A percentile compares a stretch with the other conserved stretches of the same genome.
These are phyloP conservation scores for Diaporthe vaccinii DNA, from an alignment of 2,329 filamentous ascomycete species.

Conservation along the genomic window DNA sequence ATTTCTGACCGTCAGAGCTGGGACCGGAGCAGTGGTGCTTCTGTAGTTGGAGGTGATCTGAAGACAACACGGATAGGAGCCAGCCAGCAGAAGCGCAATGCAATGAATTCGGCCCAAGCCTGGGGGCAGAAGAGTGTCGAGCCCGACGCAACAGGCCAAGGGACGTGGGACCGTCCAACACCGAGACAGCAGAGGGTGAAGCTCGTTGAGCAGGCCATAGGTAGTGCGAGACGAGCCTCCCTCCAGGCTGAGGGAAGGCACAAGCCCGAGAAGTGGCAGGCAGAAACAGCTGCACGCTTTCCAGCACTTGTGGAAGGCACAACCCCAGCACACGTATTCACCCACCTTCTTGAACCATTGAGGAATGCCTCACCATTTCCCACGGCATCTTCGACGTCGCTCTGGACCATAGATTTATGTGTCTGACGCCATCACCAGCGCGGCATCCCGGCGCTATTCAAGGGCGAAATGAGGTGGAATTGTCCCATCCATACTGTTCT, in stretches of 20 bases:
- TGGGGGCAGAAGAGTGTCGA: neutral
- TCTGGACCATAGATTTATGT: neutral
- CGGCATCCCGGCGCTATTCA: neutral
- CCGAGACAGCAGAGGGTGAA: neutral
- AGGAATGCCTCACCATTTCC: neutral
- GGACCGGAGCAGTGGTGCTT: neutral
- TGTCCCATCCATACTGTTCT: too few species aligned
- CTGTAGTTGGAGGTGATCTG: neutral
- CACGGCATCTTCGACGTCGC: neutral
- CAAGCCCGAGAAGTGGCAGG: neutral
- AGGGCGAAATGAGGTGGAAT: neutral
- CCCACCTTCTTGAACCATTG: neutral
- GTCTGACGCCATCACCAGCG: conserved; percentile 5
- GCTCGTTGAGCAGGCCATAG: neutral
- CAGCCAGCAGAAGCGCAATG: neutral
- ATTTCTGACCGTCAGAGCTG: conserved; percentile 42
- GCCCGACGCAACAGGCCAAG: neutral
- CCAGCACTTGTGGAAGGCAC: conserved; percentile 16
- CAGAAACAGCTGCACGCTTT: neutral
- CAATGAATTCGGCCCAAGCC: neutral
- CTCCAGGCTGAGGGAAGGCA: neutral
- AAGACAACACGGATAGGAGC: neutral
- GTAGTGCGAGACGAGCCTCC: neutral
- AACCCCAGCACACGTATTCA: neutral
- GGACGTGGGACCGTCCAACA: neutral